Evolutionary conservation across 2,329 filamentous ascomycete genomes (phyloP), one percentile per base, ranked within the genome.

Genomic region (Aspergillus quadricinctus): DNA sequence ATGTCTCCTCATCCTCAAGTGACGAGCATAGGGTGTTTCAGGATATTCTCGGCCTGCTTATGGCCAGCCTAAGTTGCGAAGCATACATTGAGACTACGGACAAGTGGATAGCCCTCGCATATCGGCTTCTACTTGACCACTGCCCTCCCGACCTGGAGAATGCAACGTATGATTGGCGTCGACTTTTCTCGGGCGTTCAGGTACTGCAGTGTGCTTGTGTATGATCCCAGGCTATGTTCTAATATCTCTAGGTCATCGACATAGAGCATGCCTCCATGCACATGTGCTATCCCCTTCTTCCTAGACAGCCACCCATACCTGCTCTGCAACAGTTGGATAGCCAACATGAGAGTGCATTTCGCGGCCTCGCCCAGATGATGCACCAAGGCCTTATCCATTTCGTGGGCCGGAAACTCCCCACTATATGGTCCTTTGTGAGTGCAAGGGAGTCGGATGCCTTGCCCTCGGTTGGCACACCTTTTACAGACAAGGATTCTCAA

Each of bases 191-290:
- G 7, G 66, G 66, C 17, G 61, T 69, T 29, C 66, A 69, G 54
- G 66, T 68, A 19, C 11, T 43, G 14, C 31, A 11, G 11, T 29
- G 28, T 46, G 31, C 19, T 40, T 21, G 6, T 3, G 10, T 11
- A 25, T 37, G 2, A 17, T 37, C 5, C 5, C 31, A 7, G 31
- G 31, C 5, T 37, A 17, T 17, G 10, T 37, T 11, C 28, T 50
- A 19, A 48, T 41, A 21, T 29, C 35, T 40, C 1, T 28, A 68
- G 64, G 61, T 67, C 6, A 66, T 69, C 48, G 67, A 69, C 35
- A 67, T 69, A 9, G 66, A 69, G 52, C 67, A 69, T 51, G 67
- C 67, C 8, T 69, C 67, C 4, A 69, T 69, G 60, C 66, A 69
- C 27, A 66, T 69, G 66, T 67, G 65, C 9, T 64, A 66, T 25